These are phyloP conservation scores for Coemansia sp. DNA, from an alignment of 192 early-diverging fungal genomes.

Conservation along the genomic window DNA sequence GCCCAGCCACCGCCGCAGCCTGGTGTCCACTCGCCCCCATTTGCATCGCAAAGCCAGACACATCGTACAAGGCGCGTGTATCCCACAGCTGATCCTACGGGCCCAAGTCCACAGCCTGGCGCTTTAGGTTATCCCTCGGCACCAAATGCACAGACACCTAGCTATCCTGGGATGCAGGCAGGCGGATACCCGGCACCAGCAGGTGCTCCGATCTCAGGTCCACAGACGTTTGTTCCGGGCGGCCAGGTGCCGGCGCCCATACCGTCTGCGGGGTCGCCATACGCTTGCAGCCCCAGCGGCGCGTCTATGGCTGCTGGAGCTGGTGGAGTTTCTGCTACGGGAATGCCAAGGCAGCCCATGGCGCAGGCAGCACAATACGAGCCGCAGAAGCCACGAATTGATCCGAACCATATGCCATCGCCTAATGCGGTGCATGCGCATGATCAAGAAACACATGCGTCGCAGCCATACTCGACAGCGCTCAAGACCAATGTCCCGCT, in stretches of 20 bases:
- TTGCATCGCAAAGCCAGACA: slow-evolving; percentile 24
- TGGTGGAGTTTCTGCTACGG: background rate
- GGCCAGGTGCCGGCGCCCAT: slow-evolving; percentile 33
- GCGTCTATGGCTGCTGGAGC: slow-evolving; percentile 1
- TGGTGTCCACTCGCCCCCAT: slow-evolving; percentile 28
- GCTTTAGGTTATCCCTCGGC: slow-evolving; percentile 26
- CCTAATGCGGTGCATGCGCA: slow-evolving; percentile 80
- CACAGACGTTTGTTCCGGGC: slow-evolving; percentile 52
- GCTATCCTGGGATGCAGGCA: slow-evolving; percentile 24
- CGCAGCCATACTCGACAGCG: slow-evolving; percentile 71
- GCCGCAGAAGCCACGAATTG: slow-evolving; percentile 68
- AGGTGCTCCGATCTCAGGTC: slow-evolving; percentile 33
- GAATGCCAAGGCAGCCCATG: slow-evolving; percentile 21
- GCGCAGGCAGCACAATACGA: slow-evolving; percentile 43
- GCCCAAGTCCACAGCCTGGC: slow-evolving; percentile 7
- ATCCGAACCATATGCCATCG: slow-evolving; percentile 93
- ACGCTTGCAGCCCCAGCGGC: slow-evolving; percentile 25
- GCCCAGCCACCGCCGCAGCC: slow-evolving; percentile 28
- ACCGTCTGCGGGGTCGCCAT: slow-evolving; percentile 23
- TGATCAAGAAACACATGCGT: slow-evolving; percentile 73
- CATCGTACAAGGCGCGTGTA: slow-evolving; percentile 38
- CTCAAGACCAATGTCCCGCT: slow-evolving; percentile 73
- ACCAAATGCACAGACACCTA: slow-evolving; percentile 15
- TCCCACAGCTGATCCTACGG: slow-evolving; percentile 18
- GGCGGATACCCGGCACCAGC: slow-evolving; percentile 25